phyloP scores from a whole-genome alignment of 371 early-diverging fungal genomes.

The Mortierella sp. region DNA sequence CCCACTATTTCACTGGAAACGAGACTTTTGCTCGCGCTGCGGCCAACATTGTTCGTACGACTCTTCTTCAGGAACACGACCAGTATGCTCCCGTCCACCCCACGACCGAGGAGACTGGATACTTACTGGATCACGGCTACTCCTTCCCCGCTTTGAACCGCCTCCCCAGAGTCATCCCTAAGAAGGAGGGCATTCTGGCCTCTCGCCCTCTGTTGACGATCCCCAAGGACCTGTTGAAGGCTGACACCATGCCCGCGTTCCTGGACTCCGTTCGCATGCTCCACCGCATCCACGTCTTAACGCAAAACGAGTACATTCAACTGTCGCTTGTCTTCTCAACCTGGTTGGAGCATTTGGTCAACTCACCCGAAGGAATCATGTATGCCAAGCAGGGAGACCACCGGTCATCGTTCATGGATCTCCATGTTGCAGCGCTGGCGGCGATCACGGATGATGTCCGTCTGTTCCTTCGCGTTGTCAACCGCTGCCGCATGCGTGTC shows the following conservation, averaged over 20 bases:
- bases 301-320: conserved; percentile 76
- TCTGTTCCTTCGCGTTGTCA: conserved; percentile 71
- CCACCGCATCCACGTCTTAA: conserved; percentile 66
- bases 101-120: conserved; percentile 71
- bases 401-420: conserved; percentile 73
- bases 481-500: conserved; percentile 74
- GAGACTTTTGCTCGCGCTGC: conserved; percentile 72
- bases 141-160: conserved; percentile 73
- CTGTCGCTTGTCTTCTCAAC: conserved; percentile 68
- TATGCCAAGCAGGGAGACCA: conserved; percentile 75
- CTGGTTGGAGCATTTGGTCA: conserved; percentile 71
- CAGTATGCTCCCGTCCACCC: conserved; percentile 65
- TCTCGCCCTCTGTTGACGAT: conserved; percentile 45
- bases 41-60: conserved; percentile 73
- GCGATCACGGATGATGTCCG: conserved; percentile 76
- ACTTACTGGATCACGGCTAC: conserved; percentile 74
- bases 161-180: conserved; percentile 67
- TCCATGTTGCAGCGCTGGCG: conserved; percentile 73
- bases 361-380: conserved; percentile 72
- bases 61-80: conserved; percentile 68
- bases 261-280: conserved; percentile 72
- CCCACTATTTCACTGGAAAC: conserved; percentile 71
- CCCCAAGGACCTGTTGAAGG: conserved; percentile 51
- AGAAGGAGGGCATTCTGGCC: conserved; percentile 59
- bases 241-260: conserved; percentile 62